phyloP scores from a whole-genome alignment of 768 basidiomycete genomes.

The Mrakia gelida region DNA sequence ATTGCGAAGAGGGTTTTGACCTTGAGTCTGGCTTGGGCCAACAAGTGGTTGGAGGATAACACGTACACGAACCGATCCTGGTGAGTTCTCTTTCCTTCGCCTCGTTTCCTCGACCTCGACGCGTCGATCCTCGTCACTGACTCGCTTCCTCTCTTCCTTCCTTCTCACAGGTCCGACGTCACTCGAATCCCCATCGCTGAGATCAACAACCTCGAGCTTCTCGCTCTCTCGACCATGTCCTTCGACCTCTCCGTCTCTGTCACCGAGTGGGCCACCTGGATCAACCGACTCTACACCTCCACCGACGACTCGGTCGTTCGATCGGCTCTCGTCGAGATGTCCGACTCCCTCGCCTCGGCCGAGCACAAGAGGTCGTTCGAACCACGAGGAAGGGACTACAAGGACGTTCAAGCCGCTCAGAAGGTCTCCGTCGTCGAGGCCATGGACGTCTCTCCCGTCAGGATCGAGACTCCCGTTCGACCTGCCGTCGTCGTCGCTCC shows the following conservation, averaged over 20 bases:
- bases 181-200: constrained; percentile 35
- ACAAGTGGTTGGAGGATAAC: constrained; percentile 39
- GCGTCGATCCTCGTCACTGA: not conserved
- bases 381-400: constrained; percentile 7
- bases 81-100: constrained; percentile 11
- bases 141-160: not conserved
- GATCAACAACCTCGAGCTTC: constrained; percentile 35
- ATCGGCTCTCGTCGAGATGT: not conserved
- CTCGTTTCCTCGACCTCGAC: not conserved
- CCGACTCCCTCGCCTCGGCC: not conserved
- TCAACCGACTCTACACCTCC: constrained; percentile 22
- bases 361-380: not conserved
- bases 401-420: not conserved
- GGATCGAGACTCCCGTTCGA: not conserved
- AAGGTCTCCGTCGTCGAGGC: not conserved
- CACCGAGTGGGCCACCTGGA: constrained; percentile 34
- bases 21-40: constrained; percentile 36
- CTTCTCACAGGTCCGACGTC: constrained; percentile 34
- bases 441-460: not conserved
- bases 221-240: constrained; percentile 18
- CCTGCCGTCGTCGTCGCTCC: not conserved
- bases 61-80: constrained; percentile 38
- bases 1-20: constrained; percentile 34
- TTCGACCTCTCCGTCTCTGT: constrained; percentile 35
- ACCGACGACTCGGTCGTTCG: constrained; percentile 10